Conservation (phyloP, 306 rosid species). For the Inga leiocalycina region DNA sequence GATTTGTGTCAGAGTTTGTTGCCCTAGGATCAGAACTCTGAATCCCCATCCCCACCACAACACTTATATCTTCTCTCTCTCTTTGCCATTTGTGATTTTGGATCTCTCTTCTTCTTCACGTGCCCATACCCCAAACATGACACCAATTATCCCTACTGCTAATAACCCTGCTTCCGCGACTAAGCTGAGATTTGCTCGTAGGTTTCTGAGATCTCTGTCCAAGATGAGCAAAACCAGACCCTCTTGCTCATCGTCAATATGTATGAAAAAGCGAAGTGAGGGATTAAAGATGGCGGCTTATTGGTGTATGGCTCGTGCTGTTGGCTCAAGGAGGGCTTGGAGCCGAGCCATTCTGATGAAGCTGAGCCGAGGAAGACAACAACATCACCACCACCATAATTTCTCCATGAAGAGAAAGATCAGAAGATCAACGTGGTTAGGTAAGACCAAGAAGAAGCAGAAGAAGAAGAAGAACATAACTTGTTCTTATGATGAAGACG, state of each 20-base stretch:
- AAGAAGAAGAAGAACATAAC: not conserved
- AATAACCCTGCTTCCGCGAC: not conserved
- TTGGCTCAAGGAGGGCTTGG: constrained; percentile 16
- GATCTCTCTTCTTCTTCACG: not conserved
- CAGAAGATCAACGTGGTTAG: not conserved
- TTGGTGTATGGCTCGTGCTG: constrained; percentile 15
- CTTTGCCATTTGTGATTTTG: not conserved
- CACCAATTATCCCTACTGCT: not conserved
- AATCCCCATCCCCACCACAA: constrained; percentile 21
- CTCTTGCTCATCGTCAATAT: not conserved
- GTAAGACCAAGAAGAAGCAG: not conserved
- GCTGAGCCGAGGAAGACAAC: not conserved
- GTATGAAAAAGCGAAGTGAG: not conserved
- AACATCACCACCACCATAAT: not conserved
- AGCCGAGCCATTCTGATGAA: constrained; percentile 15
- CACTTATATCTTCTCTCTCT: not conserved
- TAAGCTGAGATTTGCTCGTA: not conserved
- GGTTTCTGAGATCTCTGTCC: not conserved
- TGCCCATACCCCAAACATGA: not conserved
- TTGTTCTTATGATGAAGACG: not conserved
- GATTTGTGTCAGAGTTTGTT: constrained; percentile 2
- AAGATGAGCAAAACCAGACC: not conserved
- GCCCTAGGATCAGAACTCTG: not conserved
- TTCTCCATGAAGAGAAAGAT: not conserved
- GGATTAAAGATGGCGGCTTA: constrained; percentile 15